These are phyloP conservation scores for Ceriops zippeliana DNA, from an alignment of 345 rosid genomes.

Conservation along the genomic window DNA sequence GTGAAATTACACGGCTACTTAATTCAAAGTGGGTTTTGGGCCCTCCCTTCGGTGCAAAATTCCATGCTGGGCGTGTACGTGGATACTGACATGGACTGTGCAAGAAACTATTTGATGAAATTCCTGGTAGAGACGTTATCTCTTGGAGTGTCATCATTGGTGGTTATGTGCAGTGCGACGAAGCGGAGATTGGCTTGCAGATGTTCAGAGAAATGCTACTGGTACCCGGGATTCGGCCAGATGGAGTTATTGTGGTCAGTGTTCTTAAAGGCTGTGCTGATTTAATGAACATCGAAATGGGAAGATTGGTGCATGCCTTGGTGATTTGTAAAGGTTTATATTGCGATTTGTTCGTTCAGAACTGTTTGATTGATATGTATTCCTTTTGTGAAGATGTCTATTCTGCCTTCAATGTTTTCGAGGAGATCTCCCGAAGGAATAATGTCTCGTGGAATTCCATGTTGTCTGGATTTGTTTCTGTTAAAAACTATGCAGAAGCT, in stretches of 20 bases:
- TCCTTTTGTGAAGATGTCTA: constrained; percentile 41
- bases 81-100: constrained; percentile 29
- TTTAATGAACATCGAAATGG: constrained; percentile 29
- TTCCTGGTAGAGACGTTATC: constrained; percentile 54
- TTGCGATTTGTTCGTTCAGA: constrained; percentile 46
- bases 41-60: constrained; percentile 46
- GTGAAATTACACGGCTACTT: constrained; percentile 41
- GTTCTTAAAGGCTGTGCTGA: constrained; percentile 59
- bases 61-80: constrained; percentile 42
- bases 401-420: constrained; percentile 50
- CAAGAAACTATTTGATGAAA: constrained; percentile 67
- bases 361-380: constrained; percentile 69
- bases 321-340: constrained; percentile 42
- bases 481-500: constrained; percentile 46
- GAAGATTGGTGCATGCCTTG: constrained; percentile 52
- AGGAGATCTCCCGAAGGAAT: constrained; percentile 38
- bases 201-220: constrained; percentile 54
- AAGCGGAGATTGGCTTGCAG: constrained; percentile 36
- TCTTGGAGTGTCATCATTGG: constrained; percentile 63
- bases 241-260: constrained; percentile 40
- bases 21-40: constrained; percentile 46
- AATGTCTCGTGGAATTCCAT: constrained; percentile 66
- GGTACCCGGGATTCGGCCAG: constrained; percentile 36
- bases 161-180: constrained; percentile 44
- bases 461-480: constrained; percentile 49